These are phyloP conservation scores for Biscogniauxia marginata DNA, from an alignment of 2,329 filamentous ascomycete species.

Conservation along the genomic window DNA sequence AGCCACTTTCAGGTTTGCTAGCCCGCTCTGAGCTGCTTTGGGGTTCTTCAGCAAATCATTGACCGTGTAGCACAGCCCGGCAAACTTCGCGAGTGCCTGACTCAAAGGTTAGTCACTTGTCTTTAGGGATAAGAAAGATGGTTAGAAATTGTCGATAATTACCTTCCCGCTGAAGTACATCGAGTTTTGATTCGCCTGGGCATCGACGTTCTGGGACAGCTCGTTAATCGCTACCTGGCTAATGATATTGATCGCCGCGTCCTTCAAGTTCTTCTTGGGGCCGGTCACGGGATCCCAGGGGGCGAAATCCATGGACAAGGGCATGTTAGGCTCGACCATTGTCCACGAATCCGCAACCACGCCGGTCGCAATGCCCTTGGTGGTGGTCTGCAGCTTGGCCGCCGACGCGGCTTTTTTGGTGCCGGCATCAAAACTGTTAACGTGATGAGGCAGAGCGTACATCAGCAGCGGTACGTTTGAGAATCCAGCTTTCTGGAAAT, in stretches of 20 bases:
- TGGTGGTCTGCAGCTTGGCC: slow-evolving; percentile 72
- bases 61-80: slow-evolving; percentile 63
- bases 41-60: slow-evolving; percentile 61
- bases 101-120: slow-evolving; percentile 11
- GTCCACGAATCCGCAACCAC: slow-evolving; percentile 74
- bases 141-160: slow-evolving; percentile 4
- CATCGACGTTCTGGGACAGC: slow-evolving; percentile 71
- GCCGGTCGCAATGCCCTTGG: slow-evolving; percentile 77
- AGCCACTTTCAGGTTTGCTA: slow-evolving; percentile 62
- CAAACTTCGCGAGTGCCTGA: slow-evolving; percentile 73
- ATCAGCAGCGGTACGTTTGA: slow-evolving; percentile 65
- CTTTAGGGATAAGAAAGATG: not conserved
- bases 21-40: slow-evolving; percentile 53
- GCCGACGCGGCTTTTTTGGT: slow-evolving; percentile 51
- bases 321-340: slow-evolving; percentile 72
- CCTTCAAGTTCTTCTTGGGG: slow-evolving; percentile 46
- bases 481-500: slow-evolving; percentile 70
- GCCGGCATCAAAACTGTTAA: slow-evolving; percentile 66
- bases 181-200: slow-evolving; percentile 72
- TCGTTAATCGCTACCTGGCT: slow-evolving; percentile 66
- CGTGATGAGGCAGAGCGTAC: slow-evolving; percentile 86
- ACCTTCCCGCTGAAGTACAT: slow-evolving; percentile 94
- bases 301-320: slow-evolving; percentile 70
- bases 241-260: slow-evolving; percentile 58
- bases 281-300: slow-evolving; percentile 67